Base-by-base conservation (phyloP, 83 land plant species). In the Diphasiastrum complanatum region DNA sequence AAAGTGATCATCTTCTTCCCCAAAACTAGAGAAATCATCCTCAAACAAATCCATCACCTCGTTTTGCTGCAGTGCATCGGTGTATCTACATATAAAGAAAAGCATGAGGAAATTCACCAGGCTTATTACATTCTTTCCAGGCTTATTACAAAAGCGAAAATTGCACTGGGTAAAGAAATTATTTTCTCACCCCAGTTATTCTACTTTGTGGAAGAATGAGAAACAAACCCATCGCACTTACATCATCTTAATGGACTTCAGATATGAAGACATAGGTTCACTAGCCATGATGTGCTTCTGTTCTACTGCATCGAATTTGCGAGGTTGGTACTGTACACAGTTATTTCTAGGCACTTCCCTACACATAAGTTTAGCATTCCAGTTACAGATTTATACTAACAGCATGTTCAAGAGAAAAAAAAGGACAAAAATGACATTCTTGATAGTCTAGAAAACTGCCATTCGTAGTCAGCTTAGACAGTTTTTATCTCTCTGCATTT, bases 31-130 rank as follows among this genome's bases (percentile, higher is more conserved):
- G 63, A 75, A 69, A 16, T 75, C 78, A 68, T 75, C 78, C 11
- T 75, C 73, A 75, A 62, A 75, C 32, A 75, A 47, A 34, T 75
- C 74, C 65, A 75, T 38, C 0, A 68, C 63, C 51, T 75, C 78
- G 19, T 75, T 75, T 56, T 75, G 78, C 38, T 75, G 78, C 55
- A 75, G 24, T 16, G 73, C 78, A 68, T 75, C 72, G 16, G 56
- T 63, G 41, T 68, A 75, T 36, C 78, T 75, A 50, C 6, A 12
- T 49, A 49, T 49, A 28, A 23, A 32, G 45, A 11, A 6, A 55
- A 6, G 29, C 29, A 6, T 55, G 36, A 24, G 59, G 8, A 55
- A 8, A 32, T 10, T 4, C 45, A 5, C 36, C 6, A 6, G 8
- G 8, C 10, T 29, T 6, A 28, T 12, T 5, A 55, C 11, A 55